These are phyloP conservation scores for Magnaporthiopsis poae DNA, from an alignment of 2,329 filamentous ascomycete genomes.

Conservation along the genomic window DNA sequence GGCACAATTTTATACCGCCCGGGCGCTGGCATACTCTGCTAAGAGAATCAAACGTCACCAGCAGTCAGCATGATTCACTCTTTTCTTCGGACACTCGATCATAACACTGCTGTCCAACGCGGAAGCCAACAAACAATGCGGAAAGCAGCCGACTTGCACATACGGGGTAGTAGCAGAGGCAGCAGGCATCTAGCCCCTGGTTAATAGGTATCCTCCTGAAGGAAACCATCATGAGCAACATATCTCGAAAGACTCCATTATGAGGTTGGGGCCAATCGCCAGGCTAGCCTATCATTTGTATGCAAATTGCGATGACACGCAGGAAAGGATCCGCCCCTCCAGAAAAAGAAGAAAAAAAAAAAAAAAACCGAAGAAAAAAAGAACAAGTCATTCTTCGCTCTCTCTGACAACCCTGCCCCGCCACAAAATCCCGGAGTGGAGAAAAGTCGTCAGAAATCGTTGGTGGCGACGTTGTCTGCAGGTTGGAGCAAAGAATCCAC, in stretches of 20 bases:
- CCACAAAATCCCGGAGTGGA: constrained; percentile 10
- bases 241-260: neutral
- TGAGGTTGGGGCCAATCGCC: neutral
- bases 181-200: no score
- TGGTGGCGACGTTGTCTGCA: neutral
- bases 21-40: neutral
- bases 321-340: constrained; percentile 2
- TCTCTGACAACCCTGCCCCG: constrained; percentile 10
- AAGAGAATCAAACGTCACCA: neutral
- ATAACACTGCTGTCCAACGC: neutral
- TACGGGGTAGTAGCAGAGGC: no score
- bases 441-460: neutral
- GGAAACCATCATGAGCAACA: neutral
- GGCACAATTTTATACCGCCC: no score
- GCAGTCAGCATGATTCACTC: neutral
- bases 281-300: constrained; percentile 15
- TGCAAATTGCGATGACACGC: constrained; percentile 15
- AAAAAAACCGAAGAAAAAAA: neutral
- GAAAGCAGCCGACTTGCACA: no score
- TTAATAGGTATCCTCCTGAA: neutral
- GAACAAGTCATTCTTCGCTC: constrained; percentile 4
- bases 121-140: neutral
- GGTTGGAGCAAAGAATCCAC: neutral
- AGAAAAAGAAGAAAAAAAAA: neutral
- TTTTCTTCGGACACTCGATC: neutral